Conservation (phyloP, 768 basidiomycete genomes). For the Tulasnella sp. region DNA sequence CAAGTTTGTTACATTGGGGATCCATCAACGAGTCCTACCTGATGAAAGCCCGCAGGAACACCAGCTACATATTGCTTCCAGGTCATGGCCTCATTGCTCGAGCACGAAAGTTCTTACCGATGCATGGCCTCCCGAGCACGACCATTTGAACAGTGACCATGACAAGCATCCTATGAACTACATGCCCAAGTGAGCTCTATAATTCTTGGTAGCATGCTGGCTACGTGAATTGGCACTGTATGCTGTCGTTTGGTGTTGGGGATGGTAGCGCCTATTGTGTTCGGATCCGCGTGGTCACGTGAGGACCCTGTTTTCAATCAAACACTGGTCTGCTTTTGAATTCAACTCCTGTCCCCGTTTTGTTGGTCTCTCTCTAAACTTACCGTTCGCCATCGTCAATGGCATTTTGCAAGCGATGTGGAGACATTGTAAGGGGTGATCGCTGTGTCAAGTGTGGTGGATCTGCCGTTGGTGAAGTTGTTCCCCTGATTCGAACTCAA, state of each 20-base stretch:
- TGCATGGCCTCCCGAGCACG: no score
- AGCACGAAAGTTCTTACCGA: no score
- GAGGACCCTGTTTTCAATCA: neutral
- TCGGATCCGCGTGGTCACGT: neutral
- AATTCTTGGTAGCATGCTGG: no score
- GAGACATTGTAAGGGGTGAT: constrained; percentile 57
- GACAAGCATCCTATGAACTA: no score
- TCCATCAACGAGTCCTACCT: no score
- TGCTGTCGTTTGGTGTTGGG: neutral
- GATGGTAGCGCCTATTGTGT: neutral
- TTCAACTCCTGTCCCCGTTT: neutral
- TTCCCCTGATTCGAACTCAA: neutral
- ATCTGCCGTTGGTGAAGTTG: constrained; percentile 47
- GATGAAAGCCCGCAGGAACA: no score
- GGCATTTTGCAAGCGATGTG: constrained; percentile 80
- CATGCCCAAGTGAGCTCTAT: no score
- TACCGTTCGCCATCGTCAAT: constrained; percentile 28
- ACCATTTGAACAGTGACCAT: no score
- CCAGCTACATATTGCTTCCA: no score
- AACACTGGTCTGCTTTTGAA: neutral
- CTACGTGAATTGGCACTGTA: neutral
- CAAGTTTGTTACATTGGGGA: no score
- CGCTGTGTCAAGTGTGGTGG: constrained; percentile 72
- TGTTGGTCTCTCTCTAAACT: neutral
- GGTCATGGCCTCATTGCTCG: no score